phyloP scores from a whole-genome alignment of 257 asterid genomes.

The Solanum raphanifolium region DNA sequence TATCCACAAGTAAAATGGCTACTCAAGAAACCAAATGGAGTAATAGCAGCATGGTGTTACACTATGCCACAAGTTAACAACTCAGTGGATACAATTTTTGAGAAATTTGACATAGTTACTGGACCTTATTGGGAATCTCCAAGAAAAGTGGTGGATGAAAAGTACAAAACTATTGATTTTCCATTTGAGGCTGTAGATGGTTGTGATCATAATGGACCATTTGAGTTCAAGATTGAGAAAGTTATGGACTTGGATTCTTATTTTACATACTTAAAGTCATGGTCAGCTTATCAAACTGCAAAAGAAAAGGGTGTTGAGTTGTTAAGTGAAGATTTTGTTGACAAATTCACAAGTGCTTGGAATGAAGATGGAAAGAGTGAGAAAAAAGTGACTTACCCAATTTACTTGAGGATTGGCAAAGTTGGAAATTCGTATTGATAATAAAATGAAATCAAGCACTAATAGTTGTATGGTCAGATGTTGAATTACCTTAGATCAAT shows the following conservation, averaged over 20 bases:
- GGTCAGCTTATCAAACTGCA: slow-evolving; percentile 19
- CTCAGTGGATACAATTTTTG: slow-evolving; percentile 3
- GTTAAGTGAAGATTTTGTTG: not conserved
- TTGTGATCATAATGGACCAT: slow-evolving; percentile 13
- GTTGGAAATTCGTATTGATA: no score
- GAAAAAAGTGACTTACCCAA: not conserved
- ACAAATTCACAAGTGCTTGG: slow-evolving; percentile 27
- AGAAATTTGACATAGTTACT: not conserved
- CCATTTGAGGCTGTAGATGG: slow-evolving; percentile 23
- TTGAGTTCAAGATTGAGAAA: slow-evolving; percentile 12
- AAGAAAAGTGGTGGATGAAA: not conserved
- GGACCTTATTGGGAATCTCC: slow-evolving; percentile 16
- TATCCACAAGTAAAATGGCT: slow-evolving; percentile 11
- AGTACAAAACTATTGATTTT: slow-evolving; percentile 11
- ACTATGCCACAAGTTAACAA: not conserved
- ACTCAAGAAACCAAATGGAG: slow-evolving; percentile 20
- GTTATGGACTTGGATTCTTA: slow-evolving; percentile 12
- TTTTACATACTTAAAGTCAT: slow-evolving; percentile 10
- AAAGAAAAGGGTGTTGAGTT: slow-evolving; percentile 24
- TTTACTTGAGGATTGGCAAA: slow-evolving; percentile 1
- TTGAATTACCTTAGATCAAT: not conserved
- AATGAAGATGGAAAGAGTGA: slow-evolving; percentile 8
- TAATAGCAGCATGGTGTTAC: slow-evolving; percentile 21
- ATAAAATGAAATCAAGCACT: no score
- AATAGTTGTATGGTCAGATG: not conserved